Evolutionary conservation across 2,329 filamentous ascomycete genomes (phyloP).

Genomic region (Fusarium sp.): DNA sequence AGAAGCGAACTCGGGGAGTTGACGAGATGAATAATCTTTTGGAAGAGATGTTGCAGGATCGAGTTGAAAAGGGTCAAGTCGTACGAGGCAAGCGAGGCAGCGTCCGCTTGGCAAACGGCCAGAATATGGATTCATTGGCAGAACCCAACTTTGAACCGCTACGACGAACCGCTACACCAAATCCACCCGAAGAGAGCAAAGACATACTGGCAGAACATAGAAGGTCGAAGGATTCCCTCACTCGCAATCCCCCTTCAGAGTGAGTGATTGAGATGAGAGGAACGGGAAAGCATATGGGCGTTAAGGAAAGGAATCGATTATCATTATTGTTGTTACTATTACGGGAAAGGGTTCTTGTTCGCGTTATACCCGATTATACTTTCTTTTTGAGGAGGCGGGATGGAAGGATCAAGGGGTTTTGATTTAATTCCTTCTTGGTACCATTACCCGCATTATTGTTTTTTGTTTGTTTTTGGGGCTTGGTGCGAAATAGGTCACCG

Average conservation of each 20-base stretch:
- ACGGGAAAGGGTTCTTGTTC: constrained; percentile 43
- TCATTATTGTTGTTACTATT: neutral
- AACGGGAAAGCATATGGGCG: constrained; percentile 31
- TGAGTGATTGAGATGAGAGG: constrained; percentile 21
- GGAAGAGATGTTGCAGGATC: constrained; percentile 95
- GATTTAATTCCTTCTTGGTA: constrained; percentile 27
- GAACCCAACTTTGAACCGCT: constrained; percentile 58
- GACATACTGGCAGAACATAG: constrained; percentile 35
- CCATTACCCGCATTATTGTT: constrained; percentile 31
- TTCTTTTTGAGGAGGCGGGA: constrained; percentile 44
- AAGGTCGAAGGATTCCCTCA: neutral
- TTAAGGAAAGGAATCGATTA: constrained; percentile 31
- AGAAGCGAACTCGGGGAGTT: constrained; percentile 75
- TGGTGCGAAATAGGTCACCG: constrained; percentile 28
- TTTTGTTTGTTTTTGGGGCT: constrained; percentile 34
- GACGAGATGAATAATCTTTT: constrained; percentile 95
- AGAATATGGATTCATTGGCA: constrained; percentile 55
- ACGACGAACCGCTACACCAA: constrained; percentile 54
- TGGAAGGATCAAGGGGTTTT: constrained; percentile 20
- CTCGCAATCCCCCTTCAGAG: neutral
- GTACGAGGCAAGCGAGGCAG: constrained; percentile 76
- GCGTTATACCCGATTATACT: constrained; percentile 52
- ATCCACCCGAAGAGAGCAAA: constrained; percentile 42
- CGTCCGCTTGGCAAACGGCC: constrained; percentile 67
- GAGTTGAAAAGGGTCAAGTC: constrained; percentile 80